phyloP scores from a whole-genome alignment of 2,329 filamentous ascomycete species.

The Colletotrichum costaricense region DNA sequence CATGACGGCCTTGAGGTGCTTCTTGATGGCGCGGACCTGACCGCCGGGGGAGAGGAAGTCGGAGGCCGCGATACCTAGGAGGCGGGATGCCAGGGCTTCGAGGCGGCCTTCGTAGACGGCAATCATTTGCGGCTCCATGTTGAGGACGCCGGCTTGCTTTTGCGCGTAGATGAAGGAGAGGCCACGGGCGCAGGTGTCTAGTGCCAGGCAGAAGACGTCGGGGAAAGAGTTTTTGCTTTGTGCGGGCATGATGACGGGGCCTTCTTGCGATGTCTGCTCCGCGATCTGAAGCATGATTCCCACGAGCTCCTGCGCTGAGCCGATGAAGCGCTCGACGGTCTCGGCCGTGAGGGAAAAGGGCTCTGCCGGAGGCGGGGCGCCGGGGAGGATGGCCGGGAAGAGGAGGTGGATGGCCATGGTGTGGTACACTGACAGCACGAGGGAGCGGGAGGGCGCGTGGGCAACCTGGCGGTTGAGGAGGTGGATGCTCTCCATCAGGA shows the following conservation, averaged over 20 bases:
- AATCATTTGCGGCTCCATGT: conserved; percentile 38
- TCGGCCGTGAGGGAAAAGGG: conserved; percentile 35
- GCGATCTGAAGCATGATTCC: conserved; percentile 38
- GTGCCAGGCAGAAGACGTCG: conserved; percentile 42
- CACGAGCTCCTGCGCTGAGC: conserved; percentile 43
- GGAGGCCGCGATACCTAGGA: conserved; percentile 43
- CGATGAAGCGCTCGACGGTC: conserved; percentile 43
- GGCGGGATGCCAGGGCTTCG: conserved; percentile 39
- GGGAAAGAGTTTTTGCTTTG: conserved; percentile 41
- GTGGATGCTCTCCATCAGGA: conserved; percentile 42
- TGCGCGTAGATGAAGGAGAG: conserved; percentile 41
- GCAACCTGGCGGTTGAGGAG: conserved; percentile 39
- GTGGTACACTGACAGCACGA: conserved; percentile 47
- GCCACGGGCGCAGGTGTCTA: conserved; percentile 46
- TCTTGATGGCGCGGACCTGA: conserved; percentile 40
- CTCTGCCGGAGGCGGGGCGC: background rate
- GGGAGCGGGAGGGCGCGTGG: conserved; percentile 39
- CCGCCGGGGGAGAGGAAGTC: conserved; percentile 42
- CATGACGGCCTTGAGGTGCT: conserved; percentile 43
- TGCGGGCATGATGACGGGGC: conserved; percentile 35
- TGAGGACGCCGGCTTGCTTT: conserved; percentile 29
- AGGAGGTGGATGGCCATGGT: conserved; percentile 47
- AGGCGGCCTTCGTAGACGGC: conserved; percentile 41
- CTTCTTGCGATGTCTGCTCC: conserved; percentile 38
- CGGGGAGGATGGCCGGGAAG: conserved; percentile 40